Evolutionary conservation across 805 yeast genomes (phyloP).

Genomic region (Candida argentea): DNA sequence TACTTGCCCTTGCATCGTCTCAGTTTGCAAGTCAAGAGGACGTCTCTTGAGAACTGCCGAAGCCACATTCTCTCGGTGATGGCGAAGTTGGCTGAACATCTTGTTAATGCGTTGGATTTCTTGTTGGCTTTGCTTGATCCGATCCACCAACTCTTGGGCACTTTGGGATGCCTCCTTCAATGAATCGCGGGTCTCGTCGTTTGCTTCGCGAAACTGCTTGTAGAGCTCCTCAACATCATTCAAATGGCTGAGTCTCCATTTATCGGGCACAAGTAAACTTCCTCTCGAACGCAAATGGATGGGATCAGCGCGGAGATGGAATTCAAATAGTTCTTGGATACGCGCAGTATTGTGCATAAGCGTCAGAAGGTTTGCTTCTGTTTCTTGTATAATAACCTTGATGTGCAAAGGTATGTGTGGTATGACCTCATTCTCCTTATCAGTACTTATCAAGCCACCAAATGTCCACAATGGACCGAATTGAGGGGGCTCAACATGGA

Average conservation of each 20-base stretch:
- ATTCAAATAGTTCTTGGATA: constrained; percentile 7
- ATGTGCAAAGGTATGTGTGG: constrained; percentile 9
- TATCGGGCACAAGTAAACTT: no score
- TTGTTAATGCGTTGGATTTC: constrained; percentile 14
- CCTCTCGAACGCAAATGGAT: no score
- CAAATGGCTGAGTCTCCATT: background rate
- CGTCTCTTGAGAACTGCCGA: constrained; percentile 9
- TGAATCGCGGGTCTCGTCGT: constrained; percentile 5
- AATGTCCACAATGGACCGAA: no score
- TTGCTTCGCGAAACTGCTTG: constrained; percentile 10
- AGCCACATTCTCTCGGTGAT: constrained; percentile 7
- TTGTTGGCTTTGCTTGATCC: constrained; percentile 2
- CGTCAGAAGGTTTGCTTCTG: constrained; percentile 17
- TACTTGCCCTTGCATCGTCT: constrained; percentile 13
- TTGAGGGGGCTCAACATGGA: no score
- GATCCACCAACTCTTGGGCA: constrained; percentile 1
- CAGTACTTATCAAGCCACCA: no score
- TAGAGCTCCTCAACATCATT: constrained; percentile 4
- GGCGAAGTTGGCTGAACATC: constrained; percentile 16
- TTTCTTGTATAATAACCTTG: constrained; percentile 12
- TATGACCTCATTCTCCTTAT: no score
- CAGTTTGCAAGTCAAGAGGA: constrained; percentile 23
- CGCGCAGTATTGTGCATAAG: constrained; percentile 11
- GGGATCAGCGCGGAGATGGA: no score
- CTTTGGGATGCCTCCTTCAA: constrained; percentile 1